A percentile compares a stretch with the other conserved stretches of the same genome.
phyloP scores from a whole-genome alignment of 352 stramenopile species.

The Thraustotheca clavata region DNA sequence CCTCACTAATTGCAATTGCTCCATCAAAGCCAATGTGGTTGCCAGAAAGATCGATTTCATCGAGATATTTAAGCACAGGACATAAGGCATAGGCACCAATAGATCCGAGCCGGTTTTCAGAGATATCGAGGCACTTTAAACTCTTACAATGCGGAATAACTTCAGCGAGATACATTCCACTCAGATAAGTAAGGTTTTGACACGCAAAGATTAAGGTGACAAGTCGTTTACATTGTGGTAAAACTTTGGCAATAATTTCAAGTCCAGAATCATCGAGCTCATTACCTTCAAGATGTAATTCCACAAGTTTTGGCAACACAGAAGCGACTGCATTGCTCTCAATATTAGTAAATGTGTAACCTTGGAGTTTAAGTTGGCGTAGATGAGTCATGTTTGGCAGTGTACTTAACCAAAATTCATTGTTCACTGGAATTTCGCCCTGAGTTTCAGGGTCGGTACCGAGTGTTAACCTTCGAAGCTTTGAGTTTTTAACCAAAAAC shows the following conservation, averaged over 20 bases:
- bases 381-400: no score
- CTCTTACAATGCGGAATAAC: neutral
- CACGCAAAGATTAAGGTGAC: neutral
- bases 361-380: no score
- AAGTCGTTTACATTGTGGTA: neutral
- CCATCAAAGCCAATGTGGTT: slow-evolving; percentile 6
- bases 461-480: no score
- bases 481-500: no score
- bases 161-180: neutral
- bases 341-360: no score
- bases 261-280: neutral
- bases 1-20: neutral
- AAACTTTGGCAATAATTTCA: neutral
- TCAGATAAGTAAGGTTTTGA: neutral
- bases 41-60: neutral
- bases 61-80: neutral
- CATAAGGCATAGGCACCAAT: neutral
- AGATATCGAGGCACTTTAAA: neutral
- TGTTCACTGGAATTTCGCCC: no score
- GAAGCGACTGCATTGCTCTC: no score
- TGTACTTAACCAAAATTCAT: no score
- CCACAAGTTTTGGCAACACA: no score
- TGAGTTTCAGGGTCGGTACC: no score
- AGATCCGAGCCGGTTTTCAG: neutral
- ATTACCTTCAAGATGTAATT: neutral